Base-by-base conservation (phyloP, 371 early-diverging fungal genomes). In the Smittium culicis region DNA sequence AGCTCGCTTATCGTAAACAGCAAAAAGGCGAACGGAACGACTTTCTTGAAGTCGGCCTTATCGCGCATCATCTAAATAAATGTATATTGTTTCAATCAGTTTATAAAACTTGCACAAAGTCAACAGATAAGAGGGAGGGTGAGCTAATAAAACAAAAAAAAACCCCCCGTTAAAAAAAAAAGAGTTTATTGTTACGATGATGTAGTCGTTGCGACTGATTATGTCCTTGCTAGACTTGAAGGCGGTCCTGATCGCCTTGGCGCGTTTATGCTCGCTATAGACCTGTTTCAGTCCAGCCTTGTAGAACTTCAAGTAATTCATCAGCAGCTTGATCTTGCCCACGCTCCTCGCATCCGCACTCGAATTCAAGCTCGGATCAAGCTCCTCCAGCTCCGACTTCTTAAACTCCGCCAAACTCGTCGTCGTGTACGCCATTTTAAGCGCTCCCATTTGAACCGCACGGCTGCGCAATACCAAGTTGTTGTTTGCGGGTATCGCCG, bases 1-100 rank as follows among this genome's bases (percentile, higher is more conserved):
- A 60, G 32, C 60, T 60, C 60, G 60, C 29, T 8, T 8, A 60
- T 25, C 11, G 60, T 60, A 11, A 60, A 60, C 27, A 60, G 8
- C 60, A 60, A 60, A 60, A 60, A 14, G 27, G 29, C 60, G 32
- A 60, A 60, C 60, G 60, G 60, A 14, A 60, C 32, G 14, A 60
- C 8, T 27, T 60, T 60, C 14, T 14, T 60, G 25, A 60, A 60
- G 32, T 60, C 60, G 29, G 27, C 32, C 29, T 60, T 32, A 16
- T 27, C 8, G 27, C 27, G 27, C 29, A 29, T 29, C 8, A 27
- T 27, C 60, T 60, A 60, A 17, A 17, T 54, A 17, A 17, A 54
- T n/a, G n/a, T 54, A 17, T 54, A 17, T n/a, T 17, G 17, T 54
- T 54, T 54, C 54, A 54, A 17, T 54, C n/a, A 17, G 54, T 17